Percentiles rank a stretch among this genome's conserved stretches.
Conservation (phyloP, 2,329 filamentous ascomycete species). For the Beauveria scarabaeidicola region DNA sequence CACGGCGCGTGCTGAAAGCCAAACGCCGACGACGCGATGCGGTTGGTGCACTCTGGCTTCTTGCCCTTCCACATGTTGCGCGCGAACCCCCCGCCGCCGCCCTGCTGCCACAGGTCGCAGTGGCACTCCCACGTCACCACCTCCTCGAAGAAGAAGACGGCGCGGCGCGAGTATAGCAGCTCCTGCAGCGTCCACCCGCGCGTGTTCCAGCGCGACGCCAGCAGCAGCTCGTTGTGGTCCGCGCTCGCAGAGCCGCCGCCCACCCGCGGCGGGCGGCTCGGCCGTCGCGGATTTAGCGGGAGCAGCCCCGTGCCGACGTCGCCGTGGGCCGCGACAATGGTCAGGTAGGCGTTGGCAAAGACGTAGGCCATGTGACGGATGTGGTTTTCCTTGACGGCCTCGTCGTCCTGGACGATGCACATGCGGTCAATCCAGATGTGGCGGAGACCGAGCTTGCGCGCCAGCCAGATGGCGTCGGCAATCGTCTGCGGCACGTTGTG, state of each 20-base stretch:
- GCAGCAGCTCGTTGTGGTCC: slow-evolving; percentile 31
- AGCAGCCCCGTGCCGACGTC: slow-evolving; percentile 30
- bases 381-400: slow-evolving; percentile 30
- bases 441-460: slow-evolving; percentile 33
- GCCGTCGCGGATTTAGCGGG: slow-evolving; percentile 27
- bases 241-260: slow-evolving; percentile 13
- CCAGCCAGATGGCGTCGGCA: slow-evolving; percentile 35
- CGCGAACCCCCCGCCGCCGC: neutral
- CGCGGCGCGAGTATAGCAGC: slow-evolving; percentile 32
- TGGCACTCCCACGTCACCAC: slow-evolving; percentile 37
- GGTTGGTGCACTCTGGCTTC: slow-evolving; percentile 24
- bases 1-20: slow-evolving; percentile 33
- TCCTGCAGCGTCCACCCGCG: slow-evolving; percentile 38
- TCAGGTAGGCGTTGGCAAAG: slow-evolving; percentile 36
- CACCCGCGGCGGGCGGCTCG: slow-evolving; percentile 18
- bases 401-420: slow-evolving; percentile 37
- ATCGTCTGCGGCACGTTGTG: slow-evolving; percentile 32
- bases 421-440: slow-evolving; percentile 39
- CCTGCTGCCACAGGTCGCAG: slow-evolving; percentile 34
- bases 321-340: slow-evolving; percentile 34
- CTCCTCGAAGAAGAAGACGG: slow-evolving; percentile 36
- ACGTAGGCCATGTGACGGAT: slow-evolving; percentile 36
- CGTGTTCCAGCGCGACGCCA: slow-evolving; percentile 29
- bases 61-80: slow-evolving; percentile 15
- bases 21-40: slow-evolving; percentile 24